Percentiles rank a stretch among this genome's conserved stretches.
These are phyloP conservation scores for Lachnellula suecica DNA, from an alignment of 2,329 filamentous ascomycete species.

Conservation along the genomic window DNA sequence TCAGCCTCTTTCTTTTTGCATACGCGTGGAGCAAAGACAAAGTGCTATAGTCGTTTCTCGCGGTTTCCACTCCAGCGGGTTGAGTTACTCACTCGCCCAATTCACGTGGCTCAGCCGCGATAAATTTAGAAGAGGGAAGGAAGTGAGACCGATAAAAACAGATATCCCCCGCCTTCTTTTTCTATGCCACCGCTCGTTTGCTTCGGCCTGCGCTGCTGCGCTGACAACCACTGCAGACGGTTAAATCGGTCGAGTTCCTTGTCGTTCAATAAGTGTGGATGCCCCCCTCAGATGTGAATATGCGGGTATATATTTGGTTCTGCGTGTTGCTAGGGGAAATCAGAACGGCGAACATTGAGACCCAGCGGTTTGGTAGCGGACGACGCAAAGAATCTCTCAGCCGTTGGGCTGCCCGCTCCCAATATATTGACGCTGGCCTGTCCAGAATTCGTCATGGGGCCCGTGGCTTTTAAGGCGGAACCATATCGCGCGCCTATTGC, in stretches of 20 bases:
- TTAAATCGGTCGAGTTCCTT: not conserved
- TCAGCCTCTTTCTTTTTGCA: not conserved
- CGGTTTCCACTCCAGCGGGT: not conserved
- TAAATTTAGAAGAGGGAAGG: conserved; percentile 19
- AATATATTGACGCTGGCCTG: conserved; percentile 32
- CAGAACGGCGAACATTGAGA: conserved; percentile 10
- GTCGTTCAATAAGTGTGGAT: not conserved
- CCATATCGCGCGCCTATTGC: conserved; percentile 32
- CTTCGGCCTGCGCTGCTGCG: not conserved
- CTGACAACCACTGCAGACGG: not conserved
- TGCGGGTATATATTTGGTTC: no score
- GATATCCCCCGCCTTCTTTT: conserved; percentile 3
- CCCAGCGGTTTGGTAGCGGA: conserved; percentile 32
- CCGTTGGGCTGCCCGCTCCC: conserved; percentile 28
- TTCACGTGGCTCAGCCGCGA: conserved; percentile 29
- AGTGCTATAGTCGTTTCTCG: not conserved
- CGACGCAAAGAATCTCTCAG: conserved; percentile 22
- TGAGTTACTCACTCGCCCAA: conserved; percentile 3
- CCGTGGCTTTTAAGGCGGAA: conserved; percentile 13
- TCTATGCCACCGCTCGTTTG: conserved; percentile 1
- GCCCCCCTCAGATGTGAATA: not conserved
- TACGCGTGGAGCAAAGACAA: not conserved
- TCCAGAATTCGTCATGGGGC: conserved; percentile 28
- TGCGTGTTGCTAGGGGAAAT: no score
- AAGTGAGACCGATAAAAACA: conserved; percentile 12